phyloP scores from a whole-genome alignment of 768 basidiomycete genomes.

The Lentinula raphanica region DNA sequence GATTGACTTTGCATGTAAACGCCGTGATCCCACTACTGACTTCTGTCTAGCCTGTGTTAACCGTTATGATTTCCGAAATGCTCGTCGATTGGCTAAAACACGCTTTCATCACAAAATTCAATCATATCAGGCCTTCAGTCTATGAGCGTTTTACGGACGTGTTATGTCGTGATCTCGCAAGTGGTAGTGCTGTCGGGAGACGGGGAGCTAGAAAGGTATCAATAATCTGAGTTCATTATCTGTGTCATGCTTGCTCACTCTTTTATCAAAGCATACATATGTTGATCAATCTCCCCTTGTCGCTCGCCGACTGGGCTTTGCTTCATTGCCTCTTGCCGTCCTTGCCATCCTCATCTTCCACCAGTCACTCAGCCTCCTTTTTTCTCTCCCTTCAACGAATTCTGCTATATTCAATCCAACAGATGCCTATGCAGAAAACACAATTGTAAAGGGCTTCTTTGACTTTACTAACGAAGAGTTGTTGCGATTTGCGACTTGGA shows the following conservation, averaged over 20 bases:
- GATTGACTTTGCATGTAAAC: background rate
- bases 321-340: slow-evolving; percentile 86
- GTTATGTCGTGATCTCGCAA: slow-evolving; percentile 86
- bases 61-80: slow-evolving; percentile 89
- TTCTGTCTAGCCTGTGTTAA: slow-evolving; percentile 71
- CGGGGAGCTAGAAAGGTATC: slow-evolving; percentile 64
- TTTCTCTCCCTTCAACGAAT: slow-evolving; percentile 40
- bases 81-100: slow-evolving; percentile 98
- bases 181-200: slow-evolving; percentile 66
- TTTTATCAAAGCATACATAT: slow-evolving; percentile 63
- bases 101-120: slow-evolving; percentile 99
- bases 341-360: slow-evolving; percentile 72
- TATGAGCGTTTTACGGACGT: slow-evolving; percentile 96
- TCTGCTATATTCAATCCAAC: slow-evolving; percentile 14
- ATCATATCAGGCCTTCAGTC: slow-evolving; percentile 92
- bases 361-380: slow-evolving; percentile 61
- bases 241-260: background rate
- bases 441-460: slow-evolving; percentile 38
- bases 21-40: background rate
- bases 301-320: slow-evolving; percentile 89
- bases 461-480: slow-evolving; percentile 44
- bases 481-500: slow-evolving; percentile 58
- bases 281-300: slow-evolving; percentile 96
- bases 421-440: background rate
- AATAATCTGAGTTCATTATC: background rate